Base-by-base conservation (phyloP, 2,329 filamentous ascomycete species). In the Salinomyces thailandicus region DNA sequence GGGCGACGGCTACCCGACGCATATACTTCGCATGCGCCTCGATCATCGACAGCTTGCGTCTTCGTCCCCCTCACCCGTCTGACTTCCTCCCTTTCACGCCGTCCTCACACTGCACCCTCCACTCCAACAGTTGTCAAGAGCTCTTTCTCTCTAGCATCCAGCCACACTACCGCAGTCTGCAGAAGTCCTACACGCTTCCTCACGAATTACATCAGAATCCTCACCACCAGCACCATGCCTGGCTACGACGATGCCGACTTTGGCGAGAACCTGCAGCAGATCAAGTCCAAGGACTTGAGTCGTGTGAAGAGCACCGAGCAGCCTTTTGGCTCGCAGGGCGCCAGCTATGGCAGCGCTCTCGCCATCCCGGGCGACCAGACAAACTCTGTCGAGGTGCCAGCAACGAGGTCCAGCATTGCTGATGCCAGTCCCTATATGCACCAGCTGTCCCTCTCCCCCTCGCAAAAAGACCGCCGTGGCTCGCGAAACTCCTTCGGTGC, bases 401-500 rank as follows among this genome's bases (percentile, higher is more conserved):
- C 80, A 16, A 73, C 77, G 37, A 66, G 77, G 47, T 81, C 75
- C 36, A 72, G 77, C 36, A 73, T 82, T 45, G 77, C 79, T 19
- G 77, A 85, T 62, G 75, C 74, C 17, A 62, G 72, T 30, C 68
- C 72, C 47, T 79, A 78, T 61, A 84, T 85, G 79, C 80, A 85
- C 69, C 77, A 73, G 52, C 66, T 85, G 52, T 81, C 76, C 51
- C 62, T 78, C 31, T 66, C 72, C 11, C 79, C 79, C 12, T 84
- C 79, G 5, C 75, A 75, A 66, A 76, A 69, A 59, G 75, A 81
- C 47, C 69, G 80, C 43, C 66, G 80, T 47, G 69, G 72, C 31
- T 85, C 81, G 14, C 74, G 81, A 45, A 85, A 85, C 71, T 85
- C 79, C 13, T 85, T 85, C 54, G 81, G 81, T 44, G 69, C 77